phyloP scores from a whole-genome alignment of 176 grass and related monocot genomes.

The Oryza meridionalis region DNA sequence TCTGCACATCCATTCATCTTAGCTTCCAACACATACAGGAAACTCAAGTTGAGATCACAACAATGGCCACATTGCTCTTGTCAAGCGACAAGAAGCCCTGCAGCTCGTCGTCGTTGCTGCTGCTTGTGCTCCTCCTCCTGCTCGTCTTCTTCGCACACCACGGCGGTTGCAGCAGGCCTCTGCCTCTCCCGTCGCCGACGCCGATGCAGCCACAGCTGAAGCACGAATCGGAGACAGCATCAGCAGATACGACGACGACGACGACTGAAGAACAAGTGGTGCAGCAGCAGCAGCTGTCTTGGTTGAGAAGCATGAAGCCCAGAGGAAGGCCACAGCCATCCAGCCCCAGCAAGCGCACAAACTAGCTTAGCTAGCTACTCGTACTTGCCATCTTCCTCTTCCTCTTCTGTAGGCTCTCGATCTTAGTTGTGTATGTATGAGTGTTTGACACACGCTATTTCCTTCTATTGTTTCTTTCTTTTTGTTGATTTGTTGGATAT shows the following conservation, averaged over 20 bases:
- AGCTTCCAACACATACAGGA: too few relatives aligned
- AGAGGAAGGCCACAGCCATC: slow-evolving; percentile 49
- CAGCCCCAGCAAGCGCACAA: slow-evolving; percentile 56
- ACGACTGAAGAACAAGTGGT: too few relatives aligned
- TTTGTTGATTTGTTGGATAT: too few relatives aligned
- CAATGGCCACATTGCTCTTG: too few relatives aligned
- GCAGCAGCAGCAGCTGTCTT: background rate
- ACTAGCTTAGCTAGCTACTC: slow-evolving; percentile 30
- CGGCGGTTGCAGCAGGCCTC: background rate
- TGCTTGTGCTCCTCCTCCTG: background rate
- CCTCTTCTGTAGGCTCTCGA: too few relatives aligned
- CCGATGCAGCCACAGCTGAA: background rate
- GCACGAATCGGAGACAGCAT: background rate
- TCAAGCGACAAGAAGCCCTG: too few relatives aligned
- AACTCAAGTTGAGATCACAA: too few relatives aligned
- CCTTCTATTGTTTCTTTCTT: too few relatives aligned
- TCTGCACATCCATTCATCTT: too few relatives aligned
- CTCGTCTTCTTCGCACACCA: background rate
- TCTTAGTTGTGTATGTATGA: too few relatives aligned
- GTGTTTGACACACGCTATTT: too few relatives aligned
- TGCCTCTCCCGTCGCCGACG: background rate
- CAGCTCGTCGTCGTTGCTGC: background rate
- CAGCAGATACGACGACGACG: too few relatives aligned
- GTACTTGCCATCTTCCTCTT: background rate
- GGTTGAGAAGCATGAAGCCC: slow-evolving; percentile 50